Evolutionary conservation across 2,329 filamentous ascomycete genomes (phyloP).

Genomic region (Elsinoe perseae): DNA sequence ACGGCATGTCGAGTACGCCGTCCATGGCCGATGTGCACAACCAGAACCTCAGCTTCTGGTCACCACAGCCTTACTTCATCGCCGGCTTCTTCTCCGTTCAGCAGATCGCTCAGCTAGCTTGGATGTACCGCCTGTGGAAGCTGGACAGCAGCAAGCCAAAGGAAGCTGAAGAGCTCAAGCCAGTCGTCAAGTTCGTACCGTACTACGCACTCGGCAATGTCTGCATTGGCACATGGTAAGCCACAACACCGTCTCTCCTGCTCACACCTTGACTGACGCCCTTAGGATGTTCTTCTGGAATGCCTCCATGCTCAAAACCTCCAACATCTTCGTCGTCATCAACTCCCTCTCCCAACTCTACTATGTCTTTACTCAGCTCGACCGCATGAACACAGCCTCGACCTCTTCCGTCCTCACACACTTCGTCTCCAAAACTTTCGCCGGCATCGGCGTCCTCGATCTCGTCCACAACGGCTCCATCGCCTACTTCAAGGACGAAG

Average conservation of each 20-base stretch:
- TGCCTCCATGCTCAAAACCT: slow-evolving; percentile 40
- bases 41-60: slow-evolving; percentile 51
- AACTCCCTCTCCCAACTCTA: slow-evolving; percentile 50
- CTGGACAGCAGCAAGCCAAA: slow-evolving; percentile 36
- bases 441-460: slow-evolving; percentile 53
- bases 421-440: slow-evolving; percentile 52
- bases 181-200: slow-evolving; percentile 49
- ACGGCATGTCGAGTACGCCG: slow-evolving; percentile 49
- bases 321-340: slow-evolving; percentile 50
- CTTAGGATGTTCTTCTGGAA: slow-evolving; percentile 60
- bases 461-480: slow-evolving; percentile 52
- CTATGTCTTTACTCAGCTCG: slow-evolving; percentile 45
- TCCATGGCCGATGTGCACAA: slow-evolving; percentile 56
- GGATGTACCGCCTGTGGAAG: slow-evolving; percentile 50
- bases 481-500: slow-evolving; percentile 46
- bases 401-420: slow-evolving; percentile 50
- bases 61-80: slow-evolving; percentile 52
- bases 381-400: slow-evolving; percentile 43
- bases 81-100: slow-evolving; percentile 55
- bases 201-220: slow-evolving; percentile 51
- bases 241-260: neutral
- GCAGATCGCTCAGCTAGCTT: slow-evolving; percentile 51
- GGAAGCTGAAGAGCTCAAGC: slow-evolving; percentile 37
- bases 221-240: slow-evolving; percentile 48
- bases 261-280: slow-evolving; percentile 17